A percentile compares a stretch with the other conserved stretches of the same genome.
Conservation (phyloP, 164 flowering plant genomes). For the Nelumbo lutea region DNA sequence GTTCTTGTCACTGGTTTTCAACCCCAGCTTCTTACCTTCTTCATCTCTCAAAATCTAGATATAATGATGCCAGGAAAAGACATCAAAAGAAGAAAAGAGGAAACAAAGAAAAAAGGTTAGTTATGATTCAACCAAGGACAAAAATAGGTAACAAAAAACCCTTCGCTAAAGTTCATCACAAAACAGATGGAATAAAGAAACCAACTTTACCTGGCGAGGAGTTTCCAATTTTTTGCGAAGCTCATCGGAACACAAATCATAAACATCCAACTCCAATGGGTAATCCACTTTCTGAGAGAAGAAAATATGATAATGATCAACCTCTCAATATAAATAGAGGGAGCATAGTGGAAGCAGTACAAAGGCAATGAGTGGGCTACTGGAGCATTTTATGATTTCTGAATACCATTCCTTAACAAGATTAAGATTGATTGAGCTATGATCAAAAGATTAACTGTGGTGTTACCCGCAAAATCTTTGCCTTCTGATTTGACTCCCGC, state of each 20-base stretch:
- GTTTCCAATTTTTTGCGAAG: constrained; percentile 67
- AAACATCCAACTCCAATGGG: constrained; percentile 90
- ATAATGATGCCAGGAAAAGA: background rate
- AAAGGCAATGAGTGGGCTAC: background rate
- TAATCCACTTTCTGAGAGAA: constrained; percentile 87
- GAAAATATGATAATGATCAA: background rate
- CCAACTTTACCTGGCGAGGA: constrained; percentile 69
- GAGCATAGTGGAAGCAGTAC: background rate
- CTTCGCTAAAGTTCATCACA: background rate
- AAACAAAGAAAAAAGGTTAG: background rate
- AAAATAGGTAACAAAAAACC: background rate
- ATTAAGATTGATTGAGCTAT: background rate
- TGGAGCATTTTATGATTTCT: background rate
- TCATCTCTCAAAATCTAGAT: constrained; percentile 63
- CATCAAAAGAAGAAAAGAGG: background rate
- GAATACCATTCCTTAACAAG: background rate
- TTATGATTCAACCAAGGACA: background rate
- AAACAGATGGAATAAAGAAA: background rate
- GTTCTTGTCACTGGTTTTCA: constrained; percentile 48
- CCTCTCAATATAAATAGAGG: background rate
- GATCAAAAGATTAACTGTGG: background rate
- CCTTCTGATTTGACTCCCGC: constrained; percentile 95
- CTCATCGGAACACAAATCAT: constrained; percentile 87
- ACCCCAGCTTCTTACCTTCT: constrained; percentile 80
- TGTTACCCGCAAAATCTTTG: constrained; percentile 93